Base-by-base conservation (phyloP, 257 asterid genomes). In the Solanum sejunctum region DNA sequence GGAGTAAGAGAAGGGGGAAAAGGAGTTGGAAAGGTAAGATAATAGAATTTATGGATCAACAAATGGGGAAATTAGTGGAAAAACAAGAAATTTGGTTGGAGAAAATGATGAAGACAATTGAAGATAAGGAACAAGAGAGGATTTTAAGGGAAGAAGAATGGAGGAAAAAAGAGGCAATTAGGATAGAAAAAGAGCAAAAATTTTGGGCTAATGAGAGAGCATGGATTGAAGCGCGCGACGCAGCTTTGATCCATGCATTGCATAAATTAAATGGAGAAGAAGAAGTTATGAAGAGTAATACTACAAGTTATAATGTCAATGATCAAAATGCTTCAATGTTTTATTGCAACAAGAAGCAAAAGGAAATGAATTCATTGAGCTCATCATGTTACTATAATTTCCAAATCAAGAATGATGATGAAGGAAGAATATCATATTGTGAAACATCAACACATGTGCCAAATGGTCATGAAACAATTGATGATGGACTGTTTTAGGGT, bases 61-160 rank as follows among this genome's bases (percentile, higher is more conserved):
- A 92, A 52, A 97, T 97, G 99, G 93, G 85, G 91, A 94, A 91
- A 45, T 43, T 97, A 78, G 89, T 94, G 94, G 98, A 92, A 12
- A 95, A 91, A 60, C 99, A 97, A 86, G 99, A 95, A 54, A 89
- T 87, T 11, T 97, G 95, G 98, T 85, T 97, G 90, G 99, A 94
- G 88, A 95, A 88, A 51, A 93, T 97, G 95, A 89, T 95, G 99
- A 87, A 81, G 32, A 86, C 92, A 3, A 92, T 95, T 45, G 99
- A 95, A 85, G 85, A 93, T 13, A 95, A 93, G 88, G 99, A 97
- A 87, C 87, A 89, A 52, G 99, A 95, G 81, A 93, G 98, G 90
- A 43, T 86, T 78, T 6, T 81, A 54, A 87, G 98, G 57, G 98
- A 94, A 80, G 98, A 92, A 36, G 98, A 90, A 63, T 97, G 99